These are phyloP conservation scores for Dovyalis caffra DNA, from an alignment of 345 rosid genomes.

Conservation along the genomic window DNA sequence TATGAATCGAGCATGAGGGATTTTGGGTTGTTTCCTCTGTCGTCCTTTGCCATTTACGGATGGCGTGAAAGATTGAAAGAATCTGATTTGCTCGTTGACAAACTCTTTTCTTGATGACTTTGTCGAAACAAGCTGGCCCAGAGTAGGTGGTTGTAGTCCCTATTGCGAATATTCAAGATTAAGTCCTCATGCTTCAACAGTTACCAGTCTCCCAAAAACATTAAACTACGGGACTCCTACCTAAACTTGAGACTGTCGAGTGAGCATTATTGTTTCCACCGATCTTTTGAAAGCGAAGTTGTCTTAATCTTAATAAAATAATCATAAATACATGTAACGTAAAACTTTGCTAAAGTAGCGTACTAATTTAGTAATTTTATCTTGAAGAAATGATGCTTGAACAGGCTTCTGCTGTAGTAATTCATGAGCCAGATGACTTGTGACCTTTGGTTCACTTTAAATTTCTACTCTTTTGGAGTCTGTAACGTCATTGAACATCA, in stretches of 20 bases:
- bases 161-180: not conserved
- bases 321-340: not conserved
- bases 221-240: conserved; percentile 3
- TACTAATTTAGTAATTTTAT: not conserved
- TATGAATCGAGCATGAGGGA: not conserved
- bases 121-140: conserved; percentile 15
- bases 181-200: conserved; percentile 17
- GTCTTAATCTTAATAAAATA: not conserved
- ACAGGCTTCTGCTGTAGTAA: not conserved
- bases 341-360: too few relatives aligned
- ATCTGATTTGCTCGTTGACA: not conserved
- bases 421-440: not conserved
- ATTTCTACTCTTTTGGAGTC: not conserved
- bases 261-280: conserved; percentile 6
- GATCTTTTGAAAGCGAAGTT: conserved; percentile 14
- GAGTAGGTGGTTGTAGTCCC: conserved; percentile 4
- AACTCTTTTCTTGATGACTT: not conserved
- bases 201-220: not conserved
- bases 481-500: conserved; percentile 4
- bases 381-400: not conserved
- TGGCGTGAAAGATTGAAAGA: not conserved
- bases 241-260: conserved; percentile 23
- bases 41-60: not conserved
- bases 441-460: too few relatives aligned
- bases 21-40: not conserved